Base-by-base conservation (phyloP, 345 rosid genomes). In the Brassica rapa region DNA sequence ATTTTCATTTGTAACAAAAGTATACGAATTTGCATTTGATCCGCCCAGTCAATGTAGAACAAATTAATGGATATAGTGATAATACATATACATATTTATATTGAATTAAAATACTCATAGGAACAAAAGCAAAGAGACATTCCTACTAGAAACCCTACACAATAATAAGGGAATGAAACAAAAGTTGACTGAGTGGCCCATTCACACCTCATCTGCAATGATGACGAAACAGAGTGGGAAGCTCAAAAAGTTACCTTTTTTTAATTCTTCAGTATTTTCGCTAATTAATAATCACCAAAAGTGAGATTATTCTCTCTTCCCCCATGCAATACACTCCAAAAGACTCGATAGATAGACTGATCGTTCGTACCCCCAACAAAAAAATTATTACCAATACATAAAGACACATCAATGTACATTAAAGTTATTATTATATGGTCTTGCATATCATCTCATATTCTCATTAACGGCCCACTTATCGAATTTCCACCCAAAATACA, bases 201-300 rank as follows among this genome's bases (percentile, higher is more conserved):
- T 66, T 67, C 73, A 72, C 80, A 81, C 83, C 80, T 81, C 83
- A 81, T 76, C 73, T 81, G 83, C 68, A 81, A 81, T 81, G 83
- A 81, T 81, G 83, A 75, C 68, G 75, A 76, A 63, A 57, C 72
- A 76, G 77, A 76, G 73, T 81, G 83, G 73, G 83, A 71, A 71
- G 60, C 76, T n/a, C 69, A 43, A 81, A 75, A 76, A 59, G 63
- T 65, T 62, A 32, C 63, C 61, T 6, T 75, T 8, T 75, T 8
- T 49, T 19, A 9, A 2, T 67, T 68, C 57, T 62, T 35, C 66
- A 5, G 11, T 29, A 5, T 55, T 70, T 68, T 51, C 2, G 21
- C 32, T 68, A 80, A 68, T 80, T 66, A n/a, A 66, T n/a, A 71
- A 49, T 72, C 59, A 64, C 76, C 33, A 71, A 37, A 63, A 23